Base-by-base conservation (phyloP, 306 rosid genomes). In the Acacia confusa region DNA sequence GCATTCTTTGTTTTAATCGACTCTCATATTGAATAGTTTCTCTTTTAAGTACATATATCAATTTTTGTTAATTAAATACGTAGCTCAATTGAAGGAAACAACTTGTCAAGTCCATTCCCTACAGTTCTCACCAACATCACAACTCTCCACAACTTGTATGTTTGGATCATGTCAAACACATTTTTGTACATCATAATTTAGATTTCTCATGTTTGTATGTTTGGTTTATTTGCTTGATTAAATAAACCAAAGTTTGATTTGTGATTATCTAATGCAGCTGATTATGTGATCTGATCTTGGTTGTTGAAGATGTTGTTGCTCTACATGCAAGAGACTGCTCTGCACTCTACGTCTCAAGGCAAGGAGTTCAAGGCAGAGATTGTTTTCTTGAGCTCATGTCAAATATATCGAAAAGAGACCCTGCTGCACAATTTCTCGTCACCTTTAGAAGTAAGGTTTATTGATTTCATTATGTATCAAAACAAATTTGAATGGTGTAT, bases 301-400 rank as follows among this genome's bases (percentile, higher is more conserved):
- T n/a, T n/a, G n/a, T n/a, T n/a, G n/a, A n/a, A n/a, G n/a, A 87
- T 83, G 82, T 95, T 82, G 83, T 95, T 43, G 96, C 98, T 79
- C 81, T 95, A 57, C 87, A 90, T 88, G 94, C 91, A 77, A 91
- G 91, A 83, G 98, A 91, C 82, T 79, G 77, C 43, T 85, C 93
- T 58, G 86, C 87, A 32, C 88, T 93, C 71, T 95, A 96, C 63
- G 91, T 93, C 53, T 88, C 99, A 71, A 88, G 99, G 78, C 97
- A 92, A 87, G 92, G 99, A 88, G 91, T 86, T 85, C 88, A 88
- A 93, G 94, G 99, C 50, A 98, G 98, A 60, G 97, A 97, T 66
- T 96, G 99, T 98, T 88, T 93, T 87, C 82, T 96, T 36, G 99
- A 96, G 81, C 80, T 91, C 40, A 84, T 89, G 88, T 74, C 97